These are phyloP conservation scores for Brassica napus DNA, from an alignment of 345 rosid species.

Conservation along the genomic window DNA sequence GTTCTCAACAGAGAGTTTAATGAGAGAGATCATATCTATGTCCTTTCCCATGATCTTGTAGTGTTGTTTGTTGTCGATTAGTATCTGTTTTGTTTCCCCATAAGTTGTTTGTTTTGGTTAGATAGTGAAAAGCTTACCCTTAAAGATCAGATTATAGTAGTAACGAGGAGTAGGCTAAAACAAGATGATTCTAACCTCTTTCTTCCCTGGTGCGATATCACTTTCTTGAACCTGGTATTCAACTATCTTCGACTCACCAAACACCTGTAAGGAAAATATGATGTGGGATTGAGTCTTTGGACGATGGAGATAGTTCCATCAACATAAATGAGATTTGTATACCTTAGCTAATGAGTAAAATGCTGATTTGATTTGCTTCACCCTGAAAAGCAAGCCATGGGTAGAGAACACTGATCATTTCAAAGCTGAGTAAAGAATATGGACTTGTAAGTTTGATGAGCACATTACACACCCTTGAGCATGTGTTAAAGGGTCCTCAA, in stretches of 20 bases:
- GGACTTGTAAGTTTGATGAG: not conserved
- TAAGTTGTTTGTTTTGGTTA: not conserved
- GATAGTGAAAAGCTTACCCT: not conserved
- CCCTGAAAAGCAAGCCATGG: constrained; percentile 46
- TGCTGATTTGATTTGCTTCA: constrained; percentile 89
- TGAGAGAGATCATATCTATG: constrained; percentile 80
- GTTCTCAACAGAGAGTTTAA: constrained; percentile 62
- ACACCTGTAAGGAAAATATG: constrained; percentile 49
- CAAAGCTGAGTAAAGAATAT: not conserved
- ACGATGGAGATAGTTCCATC: not conserved
- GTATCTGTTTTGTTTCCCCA: constrained; percentile 48
- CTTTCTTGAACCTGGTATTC: constrained; percentile 66
- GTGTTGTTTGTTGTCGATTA: constrained; percentile 81
- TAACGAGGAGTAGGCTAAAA: not conserved
- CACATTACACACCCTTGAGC: constrained; percentile 65
- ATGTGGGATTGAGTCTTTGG: not conserved
- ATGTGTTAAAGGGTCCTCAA: constrained; percentile 93
- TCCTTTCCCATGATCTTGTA: constrained; percentile 70
- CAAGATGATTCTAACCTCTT: constrained; percentile 55
- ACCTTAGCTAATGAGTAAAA: constrained; percentile 86
- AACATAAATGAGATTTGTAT: not conserved
- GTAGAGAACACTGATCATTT: not conserved
- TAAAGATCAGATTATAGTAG: not conserved
- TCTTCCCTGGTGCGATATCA: constrained; percentile 47
- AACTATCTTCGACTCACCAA: constrained; percentile 70